phyloP scores from a whole-genome alignment of 176 grass and related monocot genomes.

The Cymbopogon citratus region DNA sequence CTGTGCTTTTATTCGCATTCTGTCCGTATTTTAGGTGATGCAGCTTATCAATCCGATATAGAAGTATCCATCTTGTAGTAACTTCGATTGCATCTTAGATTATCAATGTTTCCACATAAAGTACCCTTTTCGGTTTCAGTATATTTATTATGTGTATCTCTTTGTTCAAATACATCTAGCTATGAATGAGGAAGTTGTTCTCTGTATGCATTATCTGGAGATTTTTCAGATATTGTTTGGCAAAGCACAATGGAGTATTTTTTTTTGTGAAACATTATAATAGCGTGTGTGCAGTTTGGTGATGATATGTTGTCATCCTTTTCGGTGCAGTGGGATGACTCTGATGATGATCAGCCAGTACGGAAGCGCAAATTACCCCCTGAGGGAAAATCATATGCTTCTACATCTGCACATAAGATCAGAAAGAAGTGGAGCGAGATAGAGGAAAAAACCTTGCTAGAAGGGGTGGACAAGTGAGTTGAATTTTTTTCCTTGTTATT shows the following conservation, averaged over 20 bases:
- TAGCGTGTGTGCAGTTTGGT: not conserved
- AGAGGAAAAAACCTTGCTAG: slow-evolving; percentile 23
- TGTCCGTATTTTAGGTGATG: not conserved
- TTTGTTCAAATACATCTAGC: too few relatives aligned
- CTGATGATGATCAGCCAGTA: not conserved
- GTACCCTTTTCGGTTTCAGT: too few relatives aligned
- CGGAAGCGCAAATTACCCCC: not conserved
- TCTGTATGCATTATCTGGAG: not conserved
- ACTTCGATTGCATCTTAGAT: too few relatives aligned
- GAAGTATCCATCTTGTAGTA: too few relatives aligned
- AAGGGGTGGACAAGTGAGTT: not conserved
- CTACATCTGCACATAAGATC: not conserved
- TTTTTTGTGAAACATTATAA: not conserved
- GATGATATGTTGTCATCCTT: not conserved
- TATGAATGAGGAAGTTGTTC: not conserved
- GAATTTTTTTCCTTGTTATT: not conserved
- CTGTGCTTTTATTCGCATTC: not conserved
- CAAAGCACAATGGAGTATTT: not conserved
- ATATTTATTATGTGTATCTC: too few relatives aligned
- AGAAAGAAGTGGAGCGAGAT: slow-evolving; percentile 27
- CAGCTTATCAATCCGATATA: too few relatives aligned
- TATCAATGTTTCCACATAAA: too few relatives aligned
- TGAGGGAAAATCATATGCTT: not conserved
- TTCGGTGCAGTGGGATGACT: not conserved
- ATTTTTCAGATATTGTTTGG: not conserved